Evolutionary conservation across 306 rosid species (phyloP).

Genomic region (Senna siamea): DNA sequence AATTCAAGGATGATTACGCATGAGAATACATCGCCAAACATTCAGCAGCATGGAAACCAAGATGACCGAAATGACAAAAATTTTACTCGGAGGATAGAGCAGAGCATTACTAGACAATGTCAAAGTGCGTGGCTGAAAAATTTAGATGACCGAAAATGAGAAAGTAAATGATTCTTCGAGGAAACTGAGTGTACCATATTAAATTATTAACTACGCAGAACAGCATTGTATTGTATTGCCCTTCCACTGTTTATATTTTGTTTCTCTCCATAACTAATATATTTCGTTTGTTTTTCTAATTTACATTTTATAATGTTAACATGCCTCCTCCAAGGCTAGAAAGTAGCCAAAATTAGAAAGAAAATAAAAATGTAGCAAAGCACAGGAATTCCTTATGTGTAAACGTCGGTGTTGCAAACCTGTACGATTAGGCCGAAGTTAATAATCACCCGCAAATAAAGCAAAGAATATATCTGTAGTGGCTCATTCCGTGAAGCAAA

Average conservation of each 20-base stretch:
- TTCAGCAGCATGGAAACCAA: conserved; percentile 53
- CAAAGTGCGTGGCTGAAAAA: conserved; percentile 12
- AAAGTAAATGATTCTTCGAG: conserved; percentile 37
- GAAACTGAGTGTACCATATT: conserved; percentile 33
- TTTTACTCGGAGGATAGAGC: conserved; percentile 20
- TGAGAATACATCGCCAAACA: conserved; percentile 85
- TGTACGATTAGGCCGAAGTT: too few species aligned
- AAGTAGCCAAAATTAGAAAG: background rate
- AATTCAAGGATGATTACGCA: conserved; percentile 48
- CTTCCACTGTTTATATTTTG: background rate
- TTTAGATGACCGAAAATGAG: background rate
- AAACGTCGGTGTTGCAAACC: too few species aligned
- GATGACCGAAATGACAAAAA: conserved; percentile 25
- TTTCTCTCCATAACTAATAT: too few species aligned
- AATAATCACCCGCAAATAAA: too few species aligned
- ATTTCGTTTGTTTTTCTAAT: too few species aligned
- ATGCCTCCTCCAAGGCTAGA: background rate
- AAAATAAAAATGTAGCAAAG: too few species aligned
- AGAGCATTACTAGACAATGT: conserved; percentile 11
- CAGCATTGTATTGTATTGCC: background rate
- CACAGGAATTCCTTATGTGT: too few species aligned
- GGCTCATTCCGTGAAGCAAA: too few species aligned
- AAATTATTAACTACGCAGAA: background rate
- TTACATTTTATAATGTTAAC: background rate
- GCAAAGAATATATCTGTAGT: too few species aligned